Base-by-base conservation (phyloP, 106 monocot species). In the Hemerocallis citrina region DNA sequence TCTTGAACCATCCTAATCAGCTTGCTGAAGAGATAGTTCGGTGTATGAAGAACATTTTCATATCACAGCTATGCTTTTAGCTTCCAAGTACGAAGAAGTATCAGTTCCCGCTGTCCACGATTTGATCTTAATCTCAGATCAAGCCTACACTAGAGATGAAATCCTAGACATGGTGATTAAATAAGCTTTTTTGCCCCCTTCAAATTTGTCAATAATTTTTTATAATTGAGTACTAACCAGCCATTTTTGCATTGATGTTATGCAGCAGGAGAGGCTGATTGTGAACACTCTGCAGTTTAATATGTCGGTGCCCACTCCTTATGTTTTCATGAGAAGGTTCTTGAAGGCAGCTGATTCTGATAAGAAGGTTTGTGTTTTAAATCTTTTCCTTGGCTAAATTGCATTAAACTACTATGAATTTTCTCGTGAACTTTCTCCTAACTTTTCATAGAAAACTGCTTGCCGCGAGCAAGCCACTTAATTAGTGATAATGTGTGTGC, bases 41-140 rank as follows among this genome's bases (percentile, higher is more conserved):
- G 17, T 88, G 88, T 32, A 85, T 93, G 92, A 93, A 77, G 68
- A 81, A 79, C 68, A n/a, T 93, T 37, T 93, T 85, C 65, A 68
- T 93, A 27, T 73, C 88, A 96, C 95, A 30, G 89, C 95, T 5
- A 76, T 96, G 95, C 80, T 96, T 44, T 83, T 96, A 46, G 95
- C 95, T 32, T 96, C 90, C 63, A 96, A 96, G 49, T 96, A 90
- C 44, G 95, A 96, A 66, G 95, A 96, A 52, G 84, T 96, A 4
- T 76, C 90, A 1, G 90, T 96, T 6, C 95, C 95, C 0, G 79
- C 86, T 3, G 89, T 96, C 35, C 81, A 96, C 63, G 95, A 96
- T 70, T 72, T 96, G 2, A 80, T 90, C 42, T 56, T 83, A 14
- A 90, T 96, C 12, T 90, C 86, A 4, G 90, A 96, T 57, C 41